Conservation (phyloP, 2,329 filamentous ascomycete species). For the Aspergillus sp. region DNA sequence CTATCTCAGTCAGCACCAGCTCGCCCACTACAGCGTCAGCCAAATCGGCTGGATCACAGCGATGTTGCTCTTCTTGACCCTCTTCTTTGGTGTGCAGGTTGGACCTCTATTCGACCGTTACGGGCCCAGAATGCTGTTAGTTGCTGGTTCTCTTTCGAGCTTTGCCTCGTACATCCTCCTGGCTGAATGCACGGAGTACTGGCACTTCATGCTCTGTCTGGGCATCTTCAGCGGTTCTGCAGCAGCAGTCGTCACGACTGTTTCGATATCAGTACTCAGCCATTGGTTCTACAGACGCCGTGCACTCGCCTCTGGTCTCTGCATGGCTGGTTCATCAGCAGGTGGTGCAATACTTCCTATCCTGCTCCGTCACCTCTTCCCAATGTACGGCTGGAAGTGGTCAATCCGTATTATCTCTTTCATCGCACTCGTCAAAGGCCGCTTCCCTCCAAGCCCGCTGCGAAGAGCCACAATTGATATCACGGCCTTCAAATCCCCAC, state of each 20-base stretch:
- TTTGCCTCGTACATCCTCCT: constrained; percentile 47
- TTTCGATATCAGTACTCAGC: constrained; percentile 37
- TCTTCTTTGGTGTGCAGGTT: constrained; percentile 49
- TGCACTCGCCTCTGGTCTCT: constrained; percentile 40
- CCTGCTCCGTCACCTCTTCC: constrained; percentile 31
- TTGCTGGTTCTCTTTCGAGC: constrained; percentile 38
- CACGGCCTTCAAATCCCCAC: constrained; percentile 40
- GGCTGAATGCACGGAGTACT: constrained; percentile 47
- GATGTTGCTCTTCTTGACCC: constrained; percentile 46
- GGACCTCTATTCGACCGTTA: constrained; percentile 52
- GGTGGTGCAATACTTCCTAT: constrained; percentile 41
- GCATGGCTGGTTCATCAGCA: constrained; percentile 40
- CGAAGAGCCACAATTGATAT: constrained; percentile 40
- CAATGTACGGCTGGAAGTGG: constrained; percentile 36
- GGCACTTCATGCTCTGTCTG: constrained; percentile 49
- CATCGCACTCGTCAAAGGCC: constrained; percentile 36
- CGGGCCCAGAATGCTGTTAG: constrained; percentile 43
- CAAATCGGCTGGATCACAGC: constrained; percentile 54
- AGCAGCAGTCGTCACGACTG: constrained; percentile 37
- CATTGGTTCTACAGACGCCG: constrained; percentile 43
- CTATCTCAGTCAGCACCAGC: constrained; percentile 48
- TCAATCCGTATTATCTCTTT: constrained; percentile 39
- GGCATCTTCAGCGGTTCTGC: constrained; percentile 36
- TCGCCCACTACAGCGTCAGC: constrained; percentile 41
- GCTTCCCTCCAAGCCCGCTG: constrained; percentile 28